Evolutionary conservation across 148 eudicot genomes (phyloP).

Genomic region (Rhododendron ferrugineum): DNA sequence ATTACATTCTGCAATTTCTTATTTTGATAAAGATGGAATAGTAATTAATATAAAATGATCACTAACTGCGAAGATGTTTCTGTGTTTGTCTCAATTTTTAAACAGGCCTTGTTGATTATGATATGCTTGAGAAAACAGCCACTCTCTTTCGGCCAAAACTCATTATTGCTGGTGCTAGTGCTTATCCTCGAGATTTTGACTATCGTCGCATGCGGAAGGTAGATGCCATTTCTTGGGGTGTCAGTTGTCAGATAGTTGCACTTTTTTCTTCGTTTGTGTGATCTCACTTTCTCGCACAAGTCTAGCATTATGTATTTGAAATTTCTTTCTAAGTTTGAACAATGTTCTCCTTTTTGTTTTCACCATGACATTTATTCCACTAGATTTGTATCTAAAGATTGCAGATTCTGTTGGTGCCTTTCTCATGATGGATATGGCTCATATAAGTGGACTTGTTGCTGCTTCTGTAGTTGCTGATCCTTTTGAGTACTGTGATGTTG

Average conservation of each 20-base stretch:
- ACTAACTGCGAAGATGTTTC: neutral
- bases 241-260: neutral
- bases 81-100: neutral
- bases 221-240: neutral
- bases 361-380: neutral
- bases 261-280: neutral
- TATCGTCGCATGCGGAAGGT: slow-evolving; percentile 94
- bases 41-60: neutral
- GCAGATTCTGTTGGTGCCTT: slow-evolving; percentile 91
- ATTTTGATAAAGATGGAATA: neutral
- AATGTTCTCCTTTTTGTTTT: neutral
- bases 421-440: slow-evolving; percentile 98
- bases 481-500: slow-evolving; percentile 84
- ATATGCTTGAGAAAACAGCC: slow-evolving; percentile 91
- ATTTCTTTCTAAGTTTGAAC: neutral
- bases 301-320: too few species aligned
- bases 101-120: slow-evolving; percentile 81
- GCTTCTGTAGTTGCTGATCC: slow-evolving; percentile 86
- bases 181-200: slow-evolving; percentile 88
- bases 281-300: neutral
- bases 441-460: slow-evolving; percentile 95
- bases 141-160: slow-evolving; percentile 80
- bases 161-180: slow-evolving; percentile 95
- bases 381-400: slow-evolving; percentile 36
- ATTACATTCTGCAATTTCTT: neutral